Base-by-base conservation (phyloP, 2,329 filamentous ascomycete genomes). In the Trichoderma koningii region DNA sequence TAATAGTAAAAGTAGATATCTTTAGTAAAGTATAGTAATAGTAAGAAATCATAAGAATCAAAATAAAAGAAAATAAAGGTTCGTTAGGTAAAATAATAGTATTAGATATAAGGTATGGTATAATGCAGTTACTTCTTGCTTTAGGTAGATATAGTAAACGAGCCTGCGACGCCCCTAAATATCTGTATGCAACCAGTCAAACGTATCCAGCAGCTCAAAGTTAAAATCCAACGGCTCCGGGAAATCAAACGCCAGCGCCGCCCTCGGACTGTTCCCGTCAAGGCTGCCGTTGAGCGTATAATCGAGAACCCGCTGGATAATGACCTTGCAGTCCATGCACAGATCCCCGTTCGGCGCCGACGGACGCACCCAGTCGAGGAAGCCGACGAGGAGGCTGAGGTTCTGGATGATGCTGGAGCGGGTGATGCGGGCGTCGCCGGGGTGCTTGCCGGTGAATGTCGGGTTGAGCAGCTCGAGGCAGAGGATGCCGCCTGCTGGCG, bases 391-490 rank as follows among this genome's bases (percentile, higher is more conserved):
- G 1, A 84, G 77, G 63, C 80, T 82, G 2, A 85, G 75, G 63
- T 84, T 81, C 66, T 84, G 82, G 38, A 84, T 79, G 7, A 84
- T 81, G 45, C 76, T 78, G 0, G 81, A 83, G 0, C 80, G 76
- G 3, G 78, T 81, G 14, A 83, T 73, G 15, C 72, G 70, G 9
- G 74, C 67, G 44, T 73, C 71, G n/a, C 71, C 71, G 1, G 73
- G 75, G 23, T 78, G 74, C 2, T 74, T 69, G 53, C 74, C 72
- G 41, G 70, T 69, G n/a, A 76, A 71, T 0, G 78, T 78, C 15
- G 81, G 80, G 38, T 79, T 79, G 0, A 84, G 74, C 1, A 84
- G 74, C 61, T 84, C 82, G 6, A 82, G 75, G 60, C 81, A 84
- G 4, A 84, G 75, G 7, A 84, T 81, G 0, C 82, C 82, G 9